phyloP scores from a whole-genome alignment of 371 early-diverging fungal species.

The Conidiobolus incongruus region DNA sequence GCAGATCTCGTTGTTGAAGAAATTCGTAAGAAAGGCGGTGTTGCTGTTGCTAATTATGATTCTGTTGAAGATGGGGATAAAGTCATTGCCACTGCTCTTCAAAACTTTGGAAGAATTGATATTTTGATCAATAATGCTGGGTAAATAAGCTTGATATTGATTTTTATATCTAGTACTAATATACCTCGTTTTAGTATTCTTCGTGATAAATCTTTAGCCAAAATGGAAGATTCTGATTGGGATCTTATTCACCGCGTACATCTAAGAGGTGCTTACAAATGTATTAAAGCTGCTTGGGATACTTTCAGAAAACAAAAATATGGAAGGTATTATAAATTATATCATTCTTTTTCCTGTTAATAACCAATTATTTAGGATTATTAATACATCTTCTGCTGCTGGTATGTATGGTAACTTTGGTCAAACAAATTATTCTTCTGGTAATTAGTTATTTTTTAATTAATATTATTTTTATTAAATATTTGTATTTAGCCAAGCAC shows the following conservation, averaged over 20 bases:
- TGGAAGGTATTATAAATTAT: constrained; percentile 22
- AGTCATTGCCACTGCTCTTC: constrained; percentile 88
- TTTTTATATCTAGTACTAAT: background rate
- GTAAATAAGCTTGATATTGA: constrained; percentile 6
- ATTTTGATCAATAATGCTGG: constrained; percentile 94
- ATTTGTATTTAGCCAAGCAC: constrained; percentile 49
- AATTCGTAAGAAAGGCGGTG: constrained; percentile 73
- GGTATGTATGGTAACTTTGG: constrained; percentile 98
- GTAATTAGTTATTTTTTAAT: constrained; percentile 1
- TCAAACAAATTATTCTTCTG: constrained; percentile 84
- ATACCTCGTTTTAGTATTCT: constrained; percentile 33
- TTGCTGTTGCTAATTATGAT: constrained; percentile 94
- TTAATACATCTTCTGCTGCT: constrained; percentile 72
- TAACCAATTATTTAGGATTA: constrained; percentile 1
- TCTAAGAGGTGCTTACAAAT: constrained; percentile 83
- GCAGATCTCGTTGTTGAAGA: constrained; percentile 93
- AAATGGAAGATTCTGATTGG: constrained; percentile 94
- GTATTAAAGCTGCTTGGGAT: constrained; percentile 93
- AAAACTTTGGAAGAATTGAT: constrained; percentile 86
- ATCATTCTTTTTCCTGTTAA: background rate
- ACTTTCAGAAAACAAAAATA: constrained; percentile 85
- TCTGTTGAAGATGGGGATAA: constrained; percentile 90
- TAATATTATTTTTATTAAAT: background rate
- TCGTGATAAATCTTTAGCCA: constrained; percentile 84
- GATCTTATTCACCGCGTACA: constrained; percentile 82